A percentile compares a stretch with the other conserved stretches of the same genome.
Conservation (phyloP, 116 monocot genomes). For the Thalassia testudinum region DNA sequence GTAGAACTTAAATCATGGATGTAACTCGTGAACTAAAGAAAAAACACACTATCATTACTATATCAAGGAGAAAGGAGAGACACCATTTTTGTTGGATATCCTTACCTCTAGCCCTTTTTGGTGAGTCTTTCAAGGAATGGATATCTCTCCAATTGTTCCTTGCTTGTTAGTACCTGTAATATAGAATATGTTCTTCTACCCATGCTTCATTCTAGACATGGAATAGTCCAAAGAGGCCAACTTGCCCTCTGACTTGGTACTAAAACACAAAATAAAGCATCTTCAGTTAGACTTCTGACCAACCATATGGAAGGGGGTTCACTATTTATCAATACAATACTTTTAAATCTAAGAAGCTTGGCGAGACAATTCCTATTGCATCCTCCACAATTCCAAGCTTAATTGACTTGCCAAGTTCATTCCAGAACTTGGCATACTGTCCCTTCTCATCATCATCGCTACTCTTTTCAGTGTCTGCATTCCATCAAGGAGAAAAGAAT, state of each 20-base stretch:
- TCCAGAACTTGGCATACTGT: conserved; percentile 88
- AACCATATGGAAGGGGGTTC: background rate
- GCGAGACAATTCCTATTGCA: conserved; percentile 92
- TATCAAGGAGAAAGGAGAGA: too few species aligned
- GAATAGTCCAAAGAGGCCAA: conserved; percentile 80
- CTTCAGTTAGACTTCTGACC: too few species aligned
- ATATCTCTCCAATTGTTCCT: conserved; percentile 91
- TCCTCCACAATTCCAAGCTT: conserved; percentile 98
- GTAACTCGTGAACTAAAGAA: too few species aligned
- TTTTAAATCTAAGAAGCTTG: conserved; percentile 93
- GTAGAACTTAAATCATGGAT: too few species aligned
- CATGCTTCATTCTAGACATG: conserved; percentile 93
- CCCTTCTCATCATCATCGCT: conserved; percentile 69
- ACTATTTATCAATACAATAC: conserved; percentile 12
- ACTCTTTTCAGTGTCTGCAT: conserved; percentile 22
- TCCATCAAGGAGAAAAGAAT: too few species aligned
- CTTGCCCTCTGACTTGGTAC: conserved; percentile 88
- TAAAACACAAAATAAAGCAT: conserved; percentile 33
- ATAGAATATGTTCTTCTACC: conserved; percentile 86
- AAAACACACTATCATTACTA: too few species aligned
- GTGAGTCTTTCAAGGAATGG: conserved; percentile 91
- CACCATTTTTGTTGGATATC: too few species aligned
- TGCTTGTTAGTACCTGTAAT: conserved; percentile 89
- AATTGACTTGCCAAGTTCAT: conserved; percentile 93
- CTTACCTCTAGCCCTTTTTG: conserved; percentile 92